Percentiles rank a stretch among this genome's conserved stretches.
Conservation (phyloP, 2,329 filamentous ascomycete species). For the Diaporthe batatas region DNA sequence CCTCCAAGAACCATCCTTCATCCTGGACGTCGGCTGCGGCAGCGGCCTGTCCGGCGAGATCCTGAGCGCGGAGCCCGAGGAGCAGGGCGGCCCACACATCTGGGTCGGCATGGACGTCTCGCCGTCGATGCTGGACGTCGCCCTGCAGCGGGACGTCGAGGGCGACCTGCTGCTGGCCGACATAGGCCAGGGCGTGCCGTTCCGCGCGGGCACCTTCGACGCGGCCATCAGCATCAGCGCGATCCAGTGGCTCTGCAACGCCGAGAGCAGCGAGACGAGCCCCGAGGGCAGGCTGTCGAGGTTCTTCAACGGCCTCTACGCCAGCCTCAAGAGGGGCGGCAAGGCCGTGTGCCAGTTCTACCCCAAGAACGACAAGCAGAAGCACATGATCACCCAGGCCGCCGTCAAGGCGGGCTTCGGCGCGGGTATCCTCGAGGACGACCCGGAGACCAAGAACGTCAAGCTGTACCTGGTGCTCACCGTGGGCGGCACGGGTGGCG, state of each 20-base stretch:
- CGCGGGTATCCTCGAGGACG: constrained; percentile 93
- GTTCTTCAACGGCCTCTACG: constrained; percentile 95
- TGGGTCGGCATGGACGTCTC: constrained; percentile 99
- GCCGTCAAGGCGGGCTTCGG: constrained; percentile 96
- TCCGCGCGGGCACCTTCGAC: constrained; percentile 92
- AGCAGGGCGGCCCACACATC: constrained; percentile 86
- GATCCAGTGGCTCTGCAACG: constrained; percentile 99
- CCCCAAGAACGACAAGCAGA: constrained; percentile 92
- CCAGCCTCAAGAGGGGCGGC: constrained; percentile 84
- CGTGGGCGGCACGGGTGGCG: constrained; percentile 80
- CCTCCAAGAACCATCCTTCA: constrained; percentile 82
- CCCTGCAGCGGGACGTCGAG: constrained; percentile 90
- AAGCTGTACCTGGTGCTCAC: constrained; percentile 97
- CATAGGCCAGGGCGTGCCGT: constrained; percentile 95
- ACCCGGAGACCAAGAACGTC: constrained; percentile 94
- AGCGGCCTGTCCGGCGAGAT: constrained; percentile 96
- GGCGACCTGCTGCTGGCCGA: constrained; percentile 95
- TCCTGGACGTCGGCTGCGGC: constrained; percentile 97
- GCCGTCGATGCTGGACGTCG: constrained; percentile 95
- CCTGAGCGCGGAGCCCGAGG: constrained; percentile 76
- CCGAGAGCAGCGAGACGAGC: constrained; percentile 87
- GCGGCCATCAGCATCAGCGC: constrained; percentile 95
- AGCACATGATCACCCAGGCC: constrained; percentile 90
- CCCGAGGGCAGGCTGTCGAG: constrained; percentile 82
- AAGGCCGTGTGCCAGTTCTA: constrained; percentile 98